phyloP scores from a whole-genome alignment of 2,329 filamentous ascomycete species.

The Neospermospora avenae region DNA sequence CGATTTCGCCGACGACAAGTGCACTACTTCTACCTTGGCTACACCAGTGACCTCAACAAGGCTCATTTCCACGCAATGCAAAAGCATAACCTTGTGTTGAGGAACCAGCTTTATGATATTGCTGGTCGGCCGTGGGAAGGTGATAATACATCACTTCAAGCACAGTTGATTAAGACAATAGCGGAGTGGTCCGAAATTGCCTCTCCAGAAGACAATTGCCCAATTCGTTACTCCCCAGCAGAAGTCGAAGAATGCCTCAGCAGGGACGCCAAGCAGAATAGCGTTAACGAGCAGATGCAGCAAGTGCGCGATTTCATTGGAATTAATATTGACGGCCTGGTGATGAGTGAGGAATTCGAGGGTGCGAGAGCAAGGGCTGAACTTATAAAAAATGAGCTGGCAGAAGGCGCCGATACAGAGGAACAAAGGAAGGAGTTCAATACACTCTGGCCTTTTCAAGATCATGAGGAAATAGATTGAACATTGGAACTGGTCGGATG shows the following conservation, averaged over 20 bases:
- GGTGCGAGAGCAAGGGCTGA: conserved; percentile 16
- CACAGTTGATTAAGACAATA: conserved; percentile 21
- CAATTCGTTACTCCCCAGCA: conserved; percentile 17
- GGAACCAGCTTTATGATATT: conserved; percentile 21
- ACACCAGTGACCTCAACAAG: conserved; percentile 18
- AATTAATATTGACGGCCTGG: conserved; percentile 21
- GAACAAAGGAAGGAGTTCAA: conserved; percentile 20
- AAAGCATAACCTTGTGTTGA: conserved; percentile 21
- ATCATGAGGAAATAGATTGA: conserved; percentile 24
- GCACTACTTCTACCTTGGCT: conserved; percentile 24
- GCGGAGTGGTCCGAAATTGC: conserved; percentile 20
- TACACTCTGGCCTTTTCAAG: conserved; percentile 20
- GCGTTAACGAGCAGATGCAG: conserved; percentile 22
- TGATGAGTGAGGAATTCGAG: conserved; percentile 22
- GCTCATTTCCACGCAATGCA: conserved; percentile 20
- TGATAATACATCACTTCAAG: conserved; percentile 25
- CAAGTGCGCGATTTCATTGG: conserved; percentile 21
- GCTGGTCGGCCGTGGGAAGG: conserved; percentile 24
- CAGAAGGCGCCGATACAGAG: conserved; percentile 21
- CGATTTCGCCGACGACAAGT: conserved; percentile 23
- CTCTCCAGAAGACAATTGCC: conserved; percentile 14
- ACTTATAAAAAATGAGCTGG: conserved; percentile 21
- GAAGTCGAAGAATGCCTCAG: conserved; percentile 20
- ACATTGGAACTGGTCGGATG: conserved; percentile 1
- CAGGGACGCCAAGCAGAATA: conserved; percentile 21